Base-by-base conservation (phyloP, 495 filamentous ascomycete species). In the Hypoxylon intermedium region DNA sequence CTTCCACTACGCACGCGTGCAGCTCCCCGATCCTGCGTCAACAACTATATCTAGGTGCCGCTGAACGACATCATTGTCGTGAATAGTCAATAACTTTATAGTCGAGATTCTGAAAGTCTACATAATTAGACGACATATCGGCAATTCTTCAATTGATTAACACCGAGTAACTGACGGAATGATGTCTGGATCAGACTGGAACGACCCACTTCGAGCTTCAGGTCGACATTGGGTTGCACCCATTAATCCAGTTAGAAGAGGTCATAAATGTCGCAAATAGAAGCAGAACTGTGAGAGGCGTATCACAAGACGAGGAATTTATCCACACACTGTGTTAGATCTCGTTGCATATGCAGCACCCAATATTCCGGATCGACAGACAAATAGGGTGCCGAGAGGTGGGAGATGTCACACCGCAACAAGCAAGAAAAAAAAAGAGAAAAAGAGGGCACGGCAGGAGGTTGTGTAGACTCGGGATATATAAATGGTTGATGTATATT, bases 351-450 rank as follows among this genome's bases (percentile, higher is more conserved):
- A 60, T 56, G 62, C 62, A 60, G 50, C 50, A 28, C 48, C 38
- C 55, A 52, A 59, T 65, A 65, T 51, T 55, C 38, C 54, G 44
- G 45, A 24, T 65, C 33, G 18, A 45, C 33, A 55, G 49, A 42
- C 61, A 54, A 65, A 59, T 65, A 20, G 37, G 50, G 44, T 51
- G 43, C 26, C 19, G 45, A 18, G 33, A 15, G 19, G 16, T 36
- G 11, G 49, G 19, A 55, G 18, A 42, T 24, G 51, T 59, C 55
- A 65, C 51, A 65, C 55, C 62, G 55, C 62, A 60, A 65, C 41
- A 43, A 59, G 37, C 9, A 15, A 6, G n/a, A 42, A 20, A 19
- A 31, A 18, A 30, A 23, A 59, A 42, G 13, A 13, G 6, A 26
- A 42, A 20, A 28, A 42, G 34, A 30, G 36, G 15, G 40, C 30